phyloP scores from a whole-genome alignment of 257 asterid species.

The Ilex asprella region DNA sequence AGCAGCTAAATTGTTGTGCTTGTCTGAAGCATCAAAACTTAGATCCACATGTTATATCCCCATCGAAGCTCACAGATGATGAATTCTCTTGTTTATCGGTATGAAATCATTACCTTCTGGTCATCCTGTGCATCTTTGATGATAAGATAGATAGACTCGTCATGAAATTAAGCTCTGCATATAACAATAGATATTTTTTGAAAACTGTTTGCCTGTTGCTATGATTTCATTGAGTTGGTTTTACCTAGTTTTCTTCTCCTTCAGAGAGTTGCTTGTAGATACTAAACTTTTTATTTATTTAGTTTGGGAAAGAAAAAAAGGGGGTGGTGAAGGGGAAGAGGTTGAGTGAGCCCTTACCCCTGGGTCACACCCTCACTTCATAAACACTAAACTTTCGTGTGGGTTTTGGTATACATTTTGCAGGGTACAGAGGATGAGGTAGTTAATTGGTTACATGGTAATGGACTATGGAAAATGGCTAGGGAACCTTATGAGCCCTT shows the following conservation, averaged over 20 bases:
- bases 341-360: no score
- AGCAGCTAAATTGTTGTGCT: background rate
- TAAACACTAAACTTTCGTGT: background rate
- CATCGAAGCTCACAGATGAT: no score
- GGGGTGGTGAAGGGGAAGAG: no score
- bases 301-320: no score
- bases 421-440: constrained; percentile 99
- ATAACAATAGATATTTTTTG: no score
- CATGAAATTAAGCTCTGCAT: background rate
- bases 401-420: background rate
- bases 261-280: background rate
- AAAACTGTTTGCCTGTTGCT: no score
- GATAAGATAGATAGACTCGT: background rate
- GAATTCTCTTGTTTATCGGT: background rate
- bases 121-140: background rate
- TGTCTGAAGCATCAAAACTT: no score
- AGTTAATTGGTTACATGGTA: constrained; percentile 87
- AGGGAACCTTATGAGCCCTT: constrained; percentile 90
- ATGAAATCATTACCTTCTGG: background rate
- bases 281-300: no score
- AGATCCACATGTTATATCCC: background rate
- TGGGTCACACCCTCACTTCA: background rate
- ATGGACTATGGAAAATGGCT: constrained; percentile 78
- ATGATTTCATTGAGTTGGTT: no score
- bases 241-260: background rate